Evolutionary conservation across 129 eudicot species (phyloP), one percentile per base, ranked within the genome.

Genomic region (Erigeron canadensis): DNA sequence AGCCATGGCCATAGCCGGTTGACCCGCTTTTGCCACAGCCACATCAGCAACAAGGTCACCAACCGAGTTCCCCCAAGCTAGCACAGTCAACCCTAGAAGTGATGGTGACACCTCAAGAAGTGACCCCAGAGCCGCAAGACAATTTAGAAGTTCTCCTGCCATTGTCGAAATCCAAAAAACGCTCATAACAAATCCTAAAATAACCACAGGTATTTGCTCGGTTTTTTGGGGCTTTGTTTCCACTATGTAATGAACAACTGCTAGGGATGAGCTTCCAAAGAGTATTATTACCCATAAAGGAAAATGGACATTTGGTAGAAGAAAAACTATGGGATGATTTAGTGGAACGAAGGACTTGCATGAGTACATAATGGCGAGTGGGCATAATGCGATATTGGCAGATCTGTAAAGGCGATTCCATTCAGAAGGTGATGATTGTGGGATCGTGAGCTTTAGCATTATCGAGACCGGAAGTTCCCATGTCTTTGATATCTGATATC

Each of bases 11-110:
- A 95, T 86, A 19, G 99, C 95, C 0, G 99, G 99, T 72, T 94
- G 99, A 34, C 99, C 99, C 2, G 99, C 99, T 72, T 86, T 90
- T 40, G 99, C 99, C 4, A 95, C 88, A 0, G 97, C 96, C 42
- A 95, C 99, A 47, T 95, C 99, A 63, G 99, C 97, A 61, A 94
- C 99, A 16, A 94, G 99, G 76, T 94, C 99, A 44, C 97, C 99
- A 11, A 95, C 83, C 6, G 99, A 95, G 55, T 95, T 95, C 42
- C 99, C 99, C 99, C 99, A 95, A 7, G 99, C 99, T 19, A 95
- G 85, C 19, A 95, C 97, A 0, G 99, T 95, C 73, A 95, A 75
- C 17, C 99, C 99, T 16, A 95, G 88, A 16, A 95, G 81, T 5
- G 97, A 79, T 1, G 96, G 79, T 0, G 99, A 88, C 75, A 95